Conservation (phyloP, 2,329 filamentous ascomycete species). For the Xylariaceae sp. region DNA sequence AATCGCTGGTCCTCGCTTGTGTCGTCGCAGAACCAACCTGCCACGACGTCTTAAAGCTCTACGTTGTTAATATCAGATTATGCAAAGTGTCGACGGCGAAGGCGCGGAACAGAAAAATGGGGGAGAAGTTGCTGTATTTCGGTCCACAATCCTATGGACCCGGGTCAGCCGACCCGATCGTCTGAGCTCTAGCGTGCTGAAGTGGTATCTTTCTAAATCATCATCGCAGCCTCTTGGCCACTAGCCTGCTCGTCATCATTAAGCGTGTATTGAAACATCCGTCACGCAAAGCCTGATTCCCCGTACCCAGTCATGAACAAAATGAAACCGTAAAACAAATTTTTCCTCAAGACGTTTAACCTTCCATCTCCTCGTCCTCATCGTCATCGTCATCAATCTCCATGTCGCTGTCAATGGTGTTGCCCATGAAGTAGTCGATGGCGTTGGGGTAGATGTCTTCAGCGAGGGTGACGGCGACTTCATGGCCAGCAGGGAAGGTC, state of each 20-base stretch:
- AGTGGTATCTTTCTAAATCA: slow-evolving; percentile 21
- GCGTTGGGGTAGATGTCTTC: slow-evolving; percentile 27
- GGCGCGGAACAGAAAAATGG: too few species aligned
- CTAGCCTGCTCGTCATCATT: slow-evolving; percentile 13
- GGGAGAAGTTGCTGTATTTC: neutral
- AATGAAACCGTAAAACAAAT: slow-evolving; percentile 7
- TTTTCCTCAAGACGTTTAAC: slow-evolving; percentile 8
- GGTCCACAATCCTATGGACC: slow-evolving; percentile 9
- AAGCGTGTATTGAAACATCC: slow-evolving; percentile 9
- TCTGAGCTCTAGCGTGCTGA: slow-evolving; percentile 13
- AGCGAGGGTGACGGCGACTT: slow-evolving; percentile 25
- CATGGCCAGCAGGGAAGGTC: slow-evolving; percentile 27
- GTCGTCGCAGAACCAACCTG: too few species aligned
- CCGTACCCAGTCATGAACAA: slow-evolving; percentile 12
- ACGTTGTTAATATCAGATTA: too few species aligned
- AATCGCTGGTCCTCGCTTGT: too few species aligned
- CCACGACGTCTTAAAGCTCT: too few species aligned
- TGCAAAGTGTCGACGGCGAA: too few species aligned
- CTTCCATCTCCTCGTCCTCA: slow-evolving; percentile 28
- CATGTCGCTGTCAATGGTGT: slow-evolving; percentile 24
- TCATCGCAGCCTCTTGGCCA: slow-evolving; percentile 13
- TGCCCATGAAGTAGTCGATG: slow-evolving; percentile 27
- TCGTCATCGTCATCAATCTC: slow-evolving; percentile 24
- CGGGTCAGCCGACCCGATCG: neutral
- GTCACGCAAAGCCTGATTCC: slow-evolving; percentile 9